phyloP scores from a whole-genome alignment of 345 rosid species.

The Lenwebbia sp. region DNA sequence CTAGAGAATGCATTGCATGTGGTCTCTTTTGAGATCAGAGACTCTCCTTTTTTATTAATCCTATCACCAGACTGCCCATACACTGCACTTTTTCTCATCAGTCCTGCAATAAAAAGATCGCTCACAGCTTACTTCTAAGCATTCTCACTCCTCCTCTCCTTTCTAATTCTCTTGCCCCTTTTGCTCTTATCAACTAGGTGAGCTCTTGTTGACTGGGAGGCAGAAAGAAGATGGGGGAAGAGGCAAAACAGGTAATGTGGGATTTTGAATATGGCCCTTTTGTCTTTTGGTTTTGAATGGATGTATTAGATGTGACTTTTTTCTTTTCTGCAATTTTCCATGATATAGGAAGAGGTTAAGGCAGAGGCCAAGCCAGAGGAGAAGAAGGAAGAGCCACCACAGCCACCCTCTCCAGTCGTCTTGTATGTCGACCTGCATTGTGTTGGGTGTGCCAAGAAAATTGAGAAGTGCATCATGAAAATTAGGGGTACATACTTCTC shows the following conservation, averaged over 20 bases:
- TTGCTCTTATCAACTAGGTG: not conserved
- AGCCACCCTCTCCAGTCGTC: conserved; percentile 58
- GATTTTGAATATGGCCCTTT: not conserved
- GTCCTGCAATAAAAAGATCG: not conserved
- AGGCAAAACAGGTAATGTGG: conserved; percentile 50
- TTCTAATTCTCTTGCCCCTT: not conserved
- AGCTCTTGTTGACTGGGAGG: not conserved
- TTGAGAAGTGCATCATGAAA: conserved; percentile 62
- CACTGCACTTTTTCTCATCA: conserved; percentile 17
- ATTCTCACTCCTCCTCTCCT: not conserved
- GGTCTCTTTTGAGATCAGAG: conserved; percentile 27
- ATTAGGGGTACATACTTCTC: conserved; percentile 44
- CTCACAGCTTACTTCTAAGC: not conserved
- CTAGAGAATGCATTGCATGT: conserved; percentile 37
- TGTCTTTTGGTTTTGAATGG: not conserved
- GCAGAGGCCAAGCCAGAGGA: conserved; percentile 34
- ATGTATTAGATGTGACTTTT: not conserved
- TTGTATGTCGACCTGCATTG: conserved; percentile 84
- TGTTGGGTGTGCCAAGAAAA: conserved; percentile 87
- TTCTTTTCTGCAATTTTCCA: not conserved
- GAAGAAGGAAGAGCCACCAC: conserved; percentile 25
- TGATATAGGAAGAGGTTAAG: conserved; percentile 8
- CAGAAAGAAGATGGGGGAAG: conserved; percentile 50
- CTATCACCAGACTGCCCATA: conserved; percentile 15
- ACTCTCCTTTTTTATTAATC: not conserved